Base-by-base conservation (phyloP, 768 basidiomycete species). In the Boletus rubescentipes region DNA sequence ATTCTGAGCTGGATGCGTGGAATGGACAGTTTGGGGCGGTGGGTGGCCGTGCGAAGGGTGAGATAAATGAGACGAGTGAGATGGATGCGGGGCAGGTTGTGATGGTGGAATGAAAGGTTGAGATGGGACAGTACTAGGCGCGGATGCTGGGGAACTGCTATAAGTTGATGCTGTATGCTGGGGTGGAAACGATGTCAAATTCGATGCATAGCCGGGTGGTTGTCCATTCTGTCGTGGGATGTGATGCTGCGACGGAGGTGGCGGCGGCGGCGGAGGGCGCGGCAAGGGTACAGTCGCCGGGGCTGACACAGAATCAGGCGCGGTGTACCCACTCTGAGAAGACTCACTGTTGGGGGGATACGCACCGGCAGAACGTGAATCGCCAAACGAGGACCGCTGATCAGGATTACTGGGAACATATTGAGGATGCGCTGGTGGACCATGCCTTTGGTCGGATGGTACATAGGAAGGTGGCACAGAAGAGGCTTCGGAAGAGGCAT, bases 51-150 rank as follows among this genome's bases (percentile, higher is more conserved):
- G 67, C 5, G 57, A 53, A 8, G 54, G 18, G 21, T 67, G 67
- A 6, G 61, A 34, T 3, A 50, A 7, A 18, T 62, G 60, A 5
- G 54, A 49, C 8, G 55, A 41, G 35, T 60, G 57, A 18, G 59
- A 54, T 11, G 57, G 14, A 18, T 59, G 67, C 10, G 37, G 14
- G 9, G 49, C 15, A 16, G 57, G 15, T 31, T 56, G 65, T 15
- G 56, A 30, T 11, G 40, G 53, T 3, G 41, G 51, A 31, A 59
- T 52, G 32, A 57, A 67, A 6, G 69, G 60, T 12, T 74, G 74
- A 20, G 54, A 11, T 31, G 58, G 51, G 12, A 39, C 37, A 6
- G 51, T 29, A 23, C 45, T 44, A 4, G 59, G 44, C 34, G 52
- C 42, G 18, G 72, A 44, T 7, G 30, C 37, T n/a, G 64, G 52